These are phyloP conservation scores for Colletotrichum kahawae DNA, from an alignment of 2,329 filamentous ascomycete genomes.

Conservation along the genomic window DNA sequence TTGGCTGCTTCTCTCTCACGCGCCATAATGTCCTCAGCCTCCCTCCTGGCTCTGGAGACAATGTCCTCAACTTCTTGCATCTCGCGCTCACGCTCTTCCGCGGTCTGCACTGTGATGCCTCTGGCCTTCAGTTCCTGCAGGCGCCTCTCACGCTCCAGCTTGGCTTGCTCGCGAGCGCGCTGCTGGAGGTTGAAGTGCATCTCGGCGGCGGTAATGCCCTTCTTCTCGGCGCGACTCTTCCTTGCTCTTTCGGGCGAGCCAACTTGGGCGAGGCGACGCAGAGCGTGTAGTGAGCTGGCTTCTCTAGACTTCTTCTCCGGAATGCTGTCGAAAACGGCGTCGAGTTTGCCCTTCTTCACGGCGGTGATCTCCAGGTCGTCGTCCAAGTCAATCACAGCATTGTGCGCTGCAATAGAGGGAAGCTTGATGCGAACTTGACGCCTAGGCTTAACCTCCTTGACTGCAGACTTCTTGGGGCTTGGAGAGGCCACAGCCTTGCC, in stretches of 20 bases:
- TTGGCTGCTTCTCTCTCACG: constrained; percentile 78
- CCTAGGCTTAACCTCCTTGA: constrained; percentile 37
- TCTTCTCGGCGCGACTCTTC: constrained; percentile 47
- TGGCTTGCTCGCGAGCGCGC: constrained; percentile 81
- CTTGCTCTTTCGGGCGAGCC: constrained; percentile 62
- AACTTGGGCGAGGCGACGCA: constrained; percentile 78
- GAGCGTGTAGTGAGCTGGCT: constrained; percentile 65
- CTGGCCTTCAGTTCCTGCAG: constrained; percentile 79
- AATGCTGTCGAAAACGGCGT: constrained; percentile 72
- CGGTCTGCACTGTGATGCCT: constrained; percentile 81
- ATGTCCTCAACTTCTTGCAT: constrained; percentile 87
- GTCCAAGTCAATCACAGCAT: constrained; percentile 49
- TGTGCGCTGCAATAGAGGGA: constrained; percentile 43
- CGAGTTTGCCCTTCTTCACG: constrained; percentile 55
- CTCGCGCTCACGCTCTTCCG: constrained; percentile 84
- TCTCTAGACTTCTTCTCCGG: constrained; percentile 69
- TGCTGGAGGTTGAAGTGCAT: constrained; percentile 72
- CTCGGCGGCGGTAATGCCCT: constrained; percentile 70
- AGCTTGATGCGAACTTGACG: constrained; percentile 58
- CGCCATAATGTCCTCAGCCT: constrained; percentile 80
- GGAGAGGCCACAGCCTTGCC: constrained; percentile 34
- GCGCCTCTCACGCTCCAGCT: constrained; percentile 75
- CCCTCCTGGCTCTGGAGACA: constrained; percentile 80
- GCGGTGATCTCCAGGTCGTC: constrained; percentile 70
- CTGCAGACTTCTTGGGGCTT: constrained; percentile 9